Conservation (phyloP, 192 early-diverging fungal species). For the Entomortierella beljakovae region DNA sequence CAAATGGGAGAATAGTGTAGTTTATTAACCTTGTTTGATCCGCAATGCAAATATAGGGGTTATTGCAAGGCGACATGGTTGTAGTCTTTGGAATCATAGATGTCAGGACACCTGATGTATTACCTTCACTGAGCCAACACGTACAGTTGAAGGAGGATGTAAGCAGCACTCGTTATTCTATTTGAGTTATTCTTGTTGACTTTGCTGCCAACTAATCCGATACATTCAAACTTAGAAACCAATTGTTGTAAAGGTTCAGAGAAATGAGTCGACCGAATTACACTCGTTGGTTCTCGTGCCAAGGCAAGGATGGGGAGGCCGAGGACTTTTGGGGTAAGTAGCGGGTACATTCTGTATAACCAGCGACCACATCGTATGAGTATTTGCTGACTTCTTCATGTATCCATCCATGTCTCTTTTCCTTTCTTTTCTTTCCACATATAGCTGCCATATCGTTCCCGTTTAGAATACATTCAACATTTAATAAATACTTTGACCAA, state of each 20-base stretch:
- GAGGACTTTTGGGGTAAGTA: conserved; percentile 60
- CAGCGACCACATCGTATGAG: not conserved
- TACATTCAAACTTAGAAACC: conserved; percentile 35
- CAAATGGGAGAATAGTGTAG: no score
- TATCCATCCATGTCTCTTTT: not conserved
- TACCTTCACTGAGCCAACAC: conserved; percentile 55
- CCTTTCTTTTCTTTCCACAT: not conserved
- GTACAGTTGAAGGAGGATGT: conserved; percentile 54
- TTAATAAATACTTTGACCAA: not conserved
- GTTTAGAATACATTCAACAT: not conserved
- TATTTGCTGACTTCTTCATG: not conserved
- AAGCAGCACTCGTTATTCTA: conserved; percentile 5
- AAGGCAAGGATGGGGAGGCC: conserved; percentile 63
- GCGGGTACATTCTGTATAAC: not conserved
- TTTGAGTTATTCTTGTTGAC: not conserved
- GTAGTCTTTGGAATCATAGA: conserved; percentile 58
- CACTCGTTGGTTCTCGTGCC: conserved; percentile 55
- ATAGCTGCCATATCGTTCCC: conserved; percentile 50
- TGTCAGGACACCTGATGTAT: conserved; percentile 36
- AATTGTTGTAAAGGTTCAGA: conserved; percentile 50
- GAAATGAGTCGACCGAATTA: conserved; percentile 32
- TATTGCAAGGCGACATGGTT: conserved; percentile 58
- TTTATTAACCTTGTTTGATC: conserved; percentile 2
- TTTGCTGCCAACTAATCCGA: not conserved
- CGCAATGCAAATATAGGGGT: conserved; percentile 48